Percentiles rank a stretch among this genome's conserved stretches.
phyloP scores from a whole-genome alignment of 139 green algal species.

The Chlorella sp. region DNA sequence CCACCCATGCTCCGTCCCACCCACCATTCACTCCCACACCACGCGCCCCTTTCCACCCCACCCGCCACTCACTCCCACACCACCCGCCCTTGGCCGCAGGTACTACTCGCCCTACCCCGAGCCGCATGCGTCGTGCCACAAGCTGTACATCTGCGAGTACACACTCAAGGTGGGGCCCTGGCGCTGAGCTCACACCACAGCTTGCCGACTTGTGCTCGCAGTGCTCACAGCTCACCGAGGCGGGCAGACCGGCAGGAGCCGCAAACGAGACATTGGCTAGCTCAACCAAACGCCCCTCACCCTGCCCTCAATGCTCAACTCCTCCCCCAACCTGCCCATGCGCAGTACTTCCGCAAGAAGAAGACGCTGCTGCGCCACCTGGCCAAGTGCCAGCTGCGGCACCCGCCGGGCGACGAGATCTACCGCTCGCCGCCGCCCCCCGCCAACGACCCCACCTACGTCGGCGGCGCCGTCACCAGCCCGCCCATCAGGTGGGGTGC shows the following conservation, averaged over 20 bases:
- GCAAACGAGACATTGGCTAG: too few relatives aligned
- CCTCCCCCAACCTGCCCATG: too few relatives aligned
- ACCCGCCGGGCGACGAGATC: constrained; percentile 89
- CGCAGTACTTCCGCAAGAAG: constrained; percentile 60
- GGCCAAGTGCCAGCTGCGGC: constrained; percentile 59
- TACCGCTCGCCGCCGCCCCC: constrained; percentile 65
- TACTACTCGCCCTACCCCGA: constrained; percentile 79
- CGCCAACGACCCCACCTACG: constrained; percentile 50
- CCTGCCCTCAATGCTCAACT: too few relatives aligned
- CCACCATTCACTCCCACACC: not conserved
- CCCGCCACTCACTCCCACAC: not conserved
- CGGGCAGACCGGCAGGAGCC: too few relatives aligned
- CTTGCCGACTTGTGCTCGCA: too few relatives aligned
- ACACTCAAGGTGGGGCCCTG: constrained; percentile 67
- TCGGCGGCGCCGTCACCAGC: constrained; percentile 62
- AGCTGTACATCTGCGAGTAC: constrained; percentile 95
- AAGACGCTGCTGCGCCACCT: constrained; percentile 71
- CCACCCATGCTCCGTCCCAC: not conserved
- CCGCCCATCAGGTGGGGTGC: constrained; percentile 46
- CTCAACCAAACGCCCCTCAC: too few relatives aligned
- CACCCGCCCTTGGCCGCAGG: not conserved
- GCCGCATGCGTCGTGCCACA: constrained; percentile 62
- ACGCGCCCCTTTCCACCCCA: not conserved
- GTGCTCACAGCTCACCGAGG: too few relatives aligned
- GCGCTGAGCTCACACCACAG: too few relatives aligned